These are phyloP conservation scores for Berberis thunbergii DNA, from an alignment of 164 flowering plant species.

Conservation along the genomic window DNA sequence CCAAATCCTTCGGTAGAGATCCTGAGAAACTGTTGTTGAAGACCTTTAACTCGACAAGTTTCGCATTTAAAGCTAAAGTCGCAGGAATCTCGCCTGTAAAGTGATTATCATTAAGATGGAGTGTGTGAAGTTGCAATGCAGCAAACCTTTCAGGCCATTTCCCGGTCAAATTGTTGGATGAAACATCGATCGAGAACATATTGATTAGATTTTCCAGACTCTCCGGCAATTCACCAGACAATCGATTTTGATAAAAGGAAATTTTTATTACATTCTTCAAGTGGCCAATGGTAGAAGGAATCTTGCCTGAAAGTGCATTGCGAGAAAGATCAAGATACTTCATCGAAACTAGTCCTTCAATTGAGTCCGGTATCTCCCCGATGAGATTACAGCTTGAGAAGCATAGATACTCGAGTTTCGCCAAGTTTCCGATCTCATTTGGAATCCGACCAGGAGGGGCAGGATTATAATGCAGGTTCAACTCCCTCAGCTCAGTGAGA, in stretches of 20 bases:
- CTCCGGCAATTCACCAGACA: constrained; percentile 57
- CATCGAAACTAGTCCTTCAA: constrained; percentile 30
- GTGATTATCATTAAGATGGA: constrained; percentile 49
- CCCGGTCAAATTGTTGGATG: constrained; percentile 54
- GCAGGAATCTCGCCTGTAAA: constrained; percentile 48
- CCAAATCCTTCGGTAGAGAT: constrained; percentile 39
- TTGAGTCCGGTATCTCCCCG: constrained; percentile 49
- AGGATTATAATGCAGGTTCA: constrained; percentile 37
- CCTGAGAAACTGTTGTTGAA: constrained; percentile 67
- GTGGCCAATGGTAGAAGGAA: constrained; percentile 41
- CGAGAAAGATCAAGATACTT: constrained; percentile 37
- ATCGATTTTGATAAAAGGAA: constrained; percentile 33
- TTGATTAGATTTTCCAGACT: constrained; percentile 33
- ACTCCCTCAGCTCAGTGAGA: constrained; percentile 32
- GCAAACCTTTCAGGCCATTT: constrained; percentile 43
- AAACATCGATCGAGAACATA: constrained; percentile 38
- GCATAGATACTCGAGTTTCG: constrained; percentile 41
- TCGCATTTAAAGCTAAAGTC: constrained; percentile 27
- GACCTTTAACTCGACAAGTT: constrained; percentile 34
- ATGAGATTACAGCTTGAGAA: constrained; percentile 25
- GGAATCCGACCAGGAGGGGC: constrained; percentile 37
- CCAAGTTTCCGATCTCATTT: constrained; percentile 41
- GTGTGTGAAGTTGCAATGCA: constrained; percentile 26
- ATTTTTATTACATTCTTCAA: constrained; percentile 31
- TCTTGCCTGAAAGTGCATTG: constrained; percentile 40